Conservation (phyloP, 1,284 basidiomycete species). For the Leccinum pallidistipes region DNA sequence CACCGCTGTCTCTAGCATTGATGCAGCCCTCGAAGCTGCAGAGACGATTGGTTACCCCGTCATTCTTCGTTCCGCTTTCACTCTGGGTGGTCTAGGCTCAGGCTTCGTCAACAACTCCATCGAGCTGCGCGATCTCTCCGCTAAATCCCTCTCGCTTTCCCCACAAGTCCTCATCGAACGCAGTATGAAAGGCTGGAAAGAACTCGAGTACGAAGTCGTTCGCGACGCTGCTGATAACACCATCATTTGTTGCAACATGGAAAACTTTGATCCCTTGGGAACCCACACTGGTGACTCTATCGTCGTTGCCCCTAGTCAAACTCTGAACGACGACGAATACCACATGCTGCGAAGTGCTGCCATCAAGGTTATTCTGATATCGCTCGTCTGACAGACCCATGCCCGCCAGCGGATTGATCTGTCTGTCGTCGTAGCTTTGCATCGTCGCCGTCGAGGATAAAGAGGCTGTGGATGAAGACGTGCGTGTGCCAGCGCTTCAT, state of each 20-base stretch:
- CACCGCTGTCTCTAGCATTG: slow-evolving; percentile 95
- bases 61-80: slow-evolving; percentile 97
- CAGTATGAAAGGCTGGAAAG: slow-evolving; percentile 99
- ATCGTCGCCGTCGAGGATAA: no score
- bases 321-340: slow-evolving; percentile 96
- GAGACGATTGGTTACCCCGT: slow-evolving; percentile 95
- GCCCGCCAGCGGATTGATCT: no score
- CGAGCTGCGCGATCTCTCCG: slow-evolving; percentile 92
- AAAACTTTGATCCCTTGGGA: slow-evolving; percentile 98
- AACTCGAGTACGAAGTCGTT: slow-evolving; percentile 99
- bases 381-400: no score
- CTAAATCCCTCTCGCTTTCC: slow-evolving; percentile 87
- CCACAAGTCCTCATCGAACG: slow-evolving; percentile 97
- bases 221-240: slow-evolving; percentile 96
- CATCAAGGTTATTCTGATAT: slow-evolving; percentile 81
- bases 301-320: slow-evolving; percentile 98
- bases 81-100: slow-evolving; percentile 97
- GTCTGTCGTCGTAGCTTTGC: no score
- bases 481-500: no score
- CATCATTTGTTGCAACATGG: slow-evolving; percentile 97
- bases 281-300: slow-evolving; percentile 99
- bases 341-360: slow-evolving; percentile 99
- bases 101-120: slow-evolving; percentile 97
- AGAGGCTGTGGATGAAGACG: no score
- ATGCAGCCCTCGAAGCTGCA: slow-evolving; percentile 90